Evolutionary conservation across 306 rosid species (phyloP).

Genomic region (Vicia villosa): DNA sequence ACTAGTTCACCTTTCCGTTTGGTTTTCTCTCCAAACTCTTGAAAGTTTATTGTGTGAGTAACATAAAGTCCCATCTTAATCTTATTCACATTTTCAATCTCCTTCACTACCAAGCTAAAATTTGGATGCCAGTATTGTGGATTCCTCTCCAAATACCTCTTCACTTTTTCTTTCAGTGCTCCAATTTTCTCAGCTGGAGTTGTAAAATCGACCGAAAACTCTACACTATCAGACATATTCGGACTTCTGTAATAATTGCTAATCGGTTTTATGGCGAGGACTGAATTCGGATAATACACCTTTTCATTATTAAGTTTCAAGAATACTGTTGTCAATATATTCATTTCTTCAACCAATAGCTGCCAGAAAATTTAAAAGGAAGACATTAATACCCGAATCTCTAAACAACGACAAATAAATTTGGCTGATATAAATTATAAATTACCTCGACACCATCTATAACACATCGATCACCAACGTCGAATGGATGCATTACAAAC

Average conservation of each 20-base stretch:
- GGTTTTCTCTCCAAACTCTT: slow-evolving; percentile 71
- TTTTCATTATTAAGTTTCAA: slow-evolving; percentile 82
- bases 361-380: slow-evolving; percentile 39
- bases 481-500: slow-evolving; percentile 97
- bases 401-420: background rate
- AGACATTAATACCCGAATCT: slow-evolving; percentile 22
- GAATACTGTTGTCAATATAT: slow-evolving; percentile 84
- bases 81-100: slow-evolving; percentile 72
- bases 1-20: slow-evolving; percentile 67
- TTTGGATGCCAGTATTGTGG: slow-evolving; percentile 72
- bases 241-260: slow-evolving; percentile 90
- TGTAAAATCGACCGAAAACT: slow-evolving; percentile 65
- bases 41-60: slow-evolving; percentile 86
- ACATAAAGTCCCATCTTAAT: slow-evolving; percentile 59
- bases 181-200: slow-evolving; percentile 78
- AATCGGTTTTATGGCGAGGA: slow-evolving; percentile 78
- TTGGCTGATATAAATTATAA: slow-evolving; percentile 11
- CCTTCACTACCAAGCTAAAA: slow-evolving; percentile 61
- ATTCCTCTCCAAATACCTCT: slow-evolving; percentile 67
- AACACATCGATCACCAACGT: slow-evolving; percentile 91
- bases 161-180: slow-evolving; percentile 56
- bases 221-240: slow-evolving; percentile 69
- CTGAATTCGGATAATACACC: slow-evolving; percentile 83
- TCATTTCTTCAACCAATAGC: slow-evolving; percentile 96
- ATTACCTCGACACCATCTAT: slow-evolving; percentile 82